phyloP scores from a whole-genome alignment of 768 basidiomycete genomes.

The Xerocomellus amylosporus region DNA sequence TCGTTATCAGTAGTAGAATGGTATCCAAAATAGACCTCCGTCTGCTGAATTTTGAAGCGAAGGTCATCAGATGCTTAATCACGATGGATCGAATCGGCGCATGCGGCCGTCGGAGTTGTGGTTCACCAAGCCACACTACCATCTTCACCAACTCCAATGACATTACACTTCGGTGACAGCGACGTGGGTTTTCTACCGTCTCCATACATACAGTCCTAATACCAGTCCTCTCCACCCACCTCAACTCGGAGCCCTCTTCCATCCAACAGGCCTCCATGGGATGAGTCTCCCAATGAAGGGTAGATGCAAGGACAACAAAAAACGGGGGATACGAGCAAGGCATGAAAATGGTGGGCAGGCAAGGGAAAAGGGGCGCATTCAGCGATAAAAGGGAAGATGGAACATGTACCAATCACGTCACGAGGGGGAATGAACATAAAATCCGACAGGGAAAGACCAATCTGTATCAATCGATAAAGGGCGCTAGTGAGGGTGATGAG shows the following conservation, averaged over 20 bases:
- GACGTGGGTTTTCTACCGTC: not conserved
- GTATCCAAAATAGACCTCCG: too few relatives aligned
- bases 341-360: slow-evolving; percentile 21
- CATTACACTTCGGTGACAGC: slow-evolving; percentile 5
- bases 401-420: slow-evolving; percentile 25
- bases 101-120: too few relatives aligned
- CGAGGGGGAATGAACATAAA: slow-evolving; percentile 23
- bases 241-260: slow-evolving; percentile 65
- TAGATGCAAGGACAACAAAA: slow-evolving; percentile 67
- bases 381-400: slow-evolving; percentile 22
- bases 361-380: slow-evolving; percentile 17
- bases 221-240: slow-evolving; percentile 14
- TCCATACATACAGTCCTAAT: not conserved
- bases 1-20: too few relatives aligned
- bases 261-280: slow-evolving; percentile 55
- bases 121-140: too few relatives aligned
- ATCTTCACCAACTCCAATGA: not conserved
- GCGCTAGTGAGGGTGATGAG: slow-evolving; percentile 32
- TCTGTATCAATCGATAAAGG: slow-evolving; percentile 30
- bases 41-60: too few relatives aligned
- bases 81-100: too few relatives aligned
- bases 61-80: too few relatives aligned
- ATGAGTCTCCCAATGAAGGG: slow-evolving; percentile 46
- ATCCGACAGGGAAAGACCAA: slow-evolving; percentile 26
- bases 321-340: slow-evolving; percentile 26